These are phyloP conservation scores for Podaxis pistillaris DNA, from an alignment of 768 basidiomycete species.

Conservation along the genomic window DNA sequence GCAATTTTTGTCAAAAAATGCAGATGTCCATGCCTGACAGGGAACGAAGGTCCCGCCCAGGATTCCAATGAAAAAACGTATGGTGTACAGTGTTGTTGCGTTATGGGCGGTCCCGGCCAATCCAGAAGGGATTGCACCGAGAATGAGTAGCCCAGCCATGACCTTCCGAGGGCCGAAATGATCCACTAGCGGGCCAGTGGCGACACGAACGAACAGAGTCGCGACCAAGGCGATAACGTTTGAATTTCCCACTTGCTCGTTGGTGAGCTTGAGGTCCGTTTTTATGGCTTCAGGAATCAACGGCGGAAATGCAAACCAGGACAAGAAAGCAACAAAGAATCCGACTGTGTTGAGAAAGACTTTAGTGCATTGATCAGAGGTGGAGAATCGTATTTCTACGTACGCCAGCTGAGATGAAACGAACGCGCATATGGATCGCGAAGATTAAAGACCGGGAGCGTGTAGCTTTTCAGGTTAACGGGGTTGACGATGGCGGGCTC, in stretches of 20 bases:
- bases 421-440: slow-evolving; percentile 44
- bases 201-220: slow-evolving; percentile 46
- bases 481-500: slow-evolving; percentile 42
- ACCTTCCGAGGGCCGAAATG: slow-evolving; percentile 52
- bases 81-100: slow-evolving; percentile 33
- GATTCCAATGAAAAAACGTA: slow-evolving; percentile 62
- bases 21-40: slow-evolving; percentile 60
- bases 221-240: slow-evolving; percentile 46
- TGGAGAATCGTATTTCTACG: not conserved
- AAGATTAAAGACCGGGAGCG: slow-evolving; percentile 50
- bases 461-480: slow-evolving; percentile 49
- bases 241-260: slow-evolving; percentile 48
- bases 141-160: slow-evolving; percentile 51
- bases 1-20: slow-evolving; percentile 52
- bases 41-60: slow-evolving; percentile 62
- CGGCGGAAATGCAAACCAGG: slow-evolving; percentile 63
- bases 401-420: slow-evolving; percentile 45
- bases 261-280: slow-evolving; percentile 47
- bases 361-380: not conserved
- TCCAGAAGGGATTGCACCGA: slow-evolving; percentile 59
- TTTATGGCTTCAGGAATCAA: slow-evolving; percentile 57
- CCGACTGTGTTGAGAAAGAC: slow-evolving; percentile 25
- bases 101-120: slow-evolving; percentile 49
- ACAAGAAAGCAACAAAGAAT: slow-evolving; percentile 50
- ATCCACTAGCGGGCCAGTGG: slow-evolving; percentile 50